These are phyloP conservation scores for Eucalyptus cloeziana DNA, from an alignment of 345 rosid species.

Conservation along the genomic window DNA sequence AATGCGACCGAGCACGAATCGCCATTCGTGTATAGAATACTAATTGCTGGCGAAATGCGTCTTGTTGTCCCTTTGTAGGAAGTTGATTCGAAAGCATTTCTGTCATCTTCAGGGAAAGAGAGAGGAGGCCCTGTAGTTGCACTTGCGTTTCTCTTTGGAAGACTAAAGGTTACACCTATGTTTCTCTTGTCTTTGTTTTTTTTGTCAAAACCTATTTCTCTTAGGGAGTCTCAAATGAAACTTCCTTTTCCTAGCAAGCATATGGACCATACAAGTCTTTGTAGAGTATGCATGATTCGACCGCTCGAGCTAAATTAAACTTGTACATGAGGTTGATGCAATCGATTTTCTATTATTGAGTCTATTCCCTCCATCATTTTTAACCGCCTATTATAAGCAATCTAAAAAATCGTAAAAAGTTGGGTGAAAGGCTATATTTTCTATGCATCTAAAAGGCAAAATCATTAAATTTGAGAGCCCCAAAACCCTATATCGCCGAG, in stretches of 20 bases:
- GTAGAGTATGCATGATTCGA: background rate
- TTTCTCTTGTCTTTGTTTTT: no score
- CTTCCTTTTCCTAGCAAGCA: background rate
- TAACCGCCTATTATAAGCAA: background rate
- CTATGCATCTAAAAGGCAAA: background rate
- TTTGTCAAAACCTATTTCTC: background rate
- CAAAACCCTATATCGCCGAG: background rate
- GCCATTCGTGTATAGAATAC: background rate
- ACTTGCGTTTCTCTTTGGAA: background rate
- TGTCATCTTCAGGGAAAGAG: background rate
- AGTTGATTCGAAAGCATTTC: background rate
- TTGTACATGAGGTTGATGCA: background rate
- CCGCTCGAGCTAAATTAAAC: background rate
- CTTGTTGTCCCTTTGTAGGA: background rate
- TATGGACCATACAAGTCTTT: background rate
- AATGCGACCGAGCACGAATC: background rate
- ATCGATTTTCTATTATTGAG: background rate
- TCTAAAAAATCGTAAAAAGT: rapidly evolving
- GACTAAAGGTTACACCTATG: background rate
- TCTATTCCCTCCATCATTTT: background rate
- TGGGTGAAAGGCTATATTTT: background rate
- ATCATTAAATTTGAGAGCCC: background rate
- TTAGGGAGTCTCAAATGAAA: background rate
- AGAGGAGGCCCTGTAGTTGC: background rate
- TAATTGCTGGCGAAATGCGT: background rate